phyloP scores from a whole-genome alignment of 169 alveolate species.

The Haemoproteus tartakovskyi region DNA sequence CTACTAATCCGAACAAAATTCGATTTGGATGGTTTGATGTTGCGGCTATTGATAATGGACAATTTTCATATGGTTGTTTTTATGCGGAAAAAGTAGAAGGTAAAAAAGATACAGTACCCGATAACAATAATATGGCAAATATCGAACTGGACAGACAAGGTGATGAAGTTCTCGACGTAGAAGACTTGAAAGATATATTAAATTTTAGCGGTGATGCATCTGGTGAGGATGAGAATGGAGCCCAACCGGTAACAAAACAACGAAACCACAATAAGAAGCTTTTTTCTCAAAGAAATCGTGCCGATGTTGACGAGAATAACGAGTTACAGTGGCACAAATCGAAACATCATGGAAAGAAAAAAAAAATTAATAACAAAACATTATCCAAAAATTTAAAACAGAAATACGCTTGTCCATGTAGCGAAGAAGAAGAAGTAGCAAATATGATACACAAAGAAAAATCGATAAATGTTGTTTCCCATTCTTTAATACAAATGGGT shows the following conservation, averaged over 20 bases:
- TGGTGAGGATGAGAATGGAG: too few relatives aligned
- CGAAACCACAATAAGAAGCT: background rate
- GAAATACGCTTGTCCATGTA: constrained; percentile 58
- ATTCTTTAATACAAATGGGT: background rate
- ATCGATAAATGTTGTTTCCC: constrained; percentile 37
- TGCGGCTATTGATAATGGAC: background rate
- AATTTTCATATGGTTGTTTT: constrained; percentile 13
- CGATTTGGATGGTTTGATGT: constrained; percentile 59
- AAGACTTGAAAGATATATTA: too few relatives aligned
- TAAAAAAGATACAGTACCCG: background rate
- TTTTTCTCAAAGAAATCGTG: background rate
- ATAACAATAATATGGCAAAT: too few relatives aligned
- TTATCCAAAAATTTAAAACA: background rate
- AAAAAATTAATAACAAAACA: constrained; percentile 6
- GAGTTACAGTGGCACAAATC: constrained; percentile 52
- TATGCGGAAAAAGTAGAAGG: constrained; percentile 11
- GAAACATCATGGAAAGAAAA: constrained; percentile 43
- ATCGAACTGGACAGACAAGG: too few relatives aligned
- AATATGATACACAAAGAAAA: constrained; percentile 1
- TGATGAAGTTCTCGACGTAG: too few relatives aligned
- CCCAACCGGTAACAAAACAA: background rate
- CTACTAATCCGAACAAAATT: constrained; percentile 23
- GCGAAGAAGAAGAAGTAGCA: constrained; percentile 5
- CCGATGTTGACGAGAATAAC: background rate
- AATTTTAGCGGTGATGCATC: too few relatives aligned